phyloP scores from a whole-genome alignment of 129 eudicot genomes.

The Apium graveolens region DNA sequence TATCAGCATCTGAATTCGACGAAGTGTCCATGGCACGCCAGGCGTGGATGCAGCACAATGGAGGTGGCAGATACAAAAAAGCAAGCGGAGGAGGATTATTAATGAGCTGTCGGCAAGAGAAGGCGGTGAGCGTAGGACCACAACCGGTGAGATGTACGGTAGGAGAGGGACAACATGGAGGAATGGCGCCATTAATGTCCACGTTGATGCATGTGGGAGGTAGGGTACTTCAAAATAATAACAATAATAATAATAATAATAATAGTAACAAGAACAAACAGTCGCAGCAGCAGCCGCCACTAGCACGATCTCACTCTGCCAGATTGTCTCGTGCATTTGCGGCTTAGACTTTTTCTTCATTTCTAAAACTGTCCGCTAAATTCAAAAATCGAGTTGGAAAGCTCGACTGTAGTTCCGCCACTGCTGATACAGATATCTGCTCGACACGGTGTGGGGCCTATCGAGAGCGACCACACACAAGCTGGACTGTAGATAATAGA shows the following conservation, averaged over 20 bases:
- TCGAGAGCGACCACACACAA: background rate
- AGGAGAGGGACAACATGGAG: constrained; percentile 17
- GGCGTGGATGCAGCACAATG: background rate
- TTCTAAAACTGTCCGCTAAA: too few relatives aligned
- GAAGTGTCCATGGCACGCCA: constrained; percentile 15
- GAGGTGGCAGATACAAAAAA: constrained; percentile 8
- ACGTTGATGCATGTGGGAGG: constrained; percentile 26
- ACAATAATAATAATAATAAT: background rate
- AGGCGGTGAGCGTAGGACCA: constrained; percentile 53
- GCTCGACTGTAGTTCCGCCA: too few relatives aligned
- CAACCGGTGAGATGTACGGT: constrained; percentile 23
- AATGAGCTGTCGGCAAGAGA: constrained; percentile 42
- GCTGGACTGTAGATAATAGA: background rate
- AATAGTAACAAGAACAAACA: background rate
- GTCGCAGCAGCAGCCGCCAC: constrained; percentile 12
- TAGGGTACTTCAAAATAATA: constrained; percentile 12
- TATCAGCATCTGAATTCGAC: constrained; percentile 30
- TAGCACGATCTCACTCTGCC: constrained; percentile 24
- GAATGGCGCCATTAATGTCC: constrained; percentile 11
- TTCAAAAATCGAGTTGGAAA: too few relatives aligned
- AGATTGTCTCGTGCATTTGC: constrained; percentile 39
- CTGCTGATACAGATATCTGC: too few relatives aligned
- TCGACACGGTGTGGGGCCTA: background rate
- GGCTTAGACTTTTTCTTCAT: constrained; percentile 20
- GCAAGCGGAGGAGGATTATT: constrained; percentile 16